phyloP scores from a whole-genome alignment of 2,329 filamentous ascomycete species.

The Metarhizium sp. region DNA sequence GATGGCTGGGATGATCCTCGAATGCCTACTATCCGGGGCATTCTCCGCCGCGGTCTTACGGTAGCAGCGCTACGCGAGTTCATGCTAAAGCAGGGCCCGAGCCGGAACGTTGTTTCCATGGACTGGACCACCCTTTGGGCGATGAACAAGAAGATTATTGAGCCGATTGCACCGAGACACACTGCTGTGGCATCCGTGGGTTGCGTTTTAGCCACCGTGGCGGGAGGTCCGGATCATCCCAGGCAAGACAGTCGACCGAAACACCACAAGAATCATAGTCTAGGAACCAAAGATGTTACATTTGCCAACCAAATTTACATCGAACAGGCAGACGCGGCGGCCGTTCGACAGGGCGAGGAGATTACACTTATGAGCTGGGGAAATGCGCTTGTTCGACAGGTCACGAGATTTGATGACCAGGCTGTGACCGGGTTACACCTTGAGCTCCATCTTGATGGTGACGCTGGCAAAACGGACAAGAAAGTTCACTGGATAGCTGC shows the following conservation, averaged over 20 bases:
- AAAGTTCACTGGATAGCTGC: conserved; percentile 4
- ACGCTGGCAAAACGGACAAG: neutral
- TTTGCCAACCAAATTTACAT: neutral
- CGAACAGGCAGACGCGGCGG: neutral
- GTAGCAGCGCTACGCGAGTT: conserved; percentile 66
- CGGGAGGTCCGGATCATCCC: neutral
- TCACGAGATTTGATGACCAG: neutral
- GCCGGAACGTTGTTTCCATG: conserved; percentile 65
- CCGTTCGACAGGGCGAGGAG: neutral
- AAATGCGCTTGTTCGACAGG: neutral
- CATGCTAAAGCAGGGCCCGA: conserved; percentile 68
- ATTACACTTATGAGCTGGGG: neutral
- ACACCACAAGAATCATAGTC: neutral
- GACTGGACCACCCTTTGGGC: conserved; percentile 63
- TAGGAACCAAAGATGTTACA: neutral
- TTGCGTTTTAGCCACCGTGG: conserved; percentile 33
- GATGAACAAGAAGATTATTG: conserved; percentile 65
- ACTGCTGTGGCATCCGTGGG: conserved; percentile 57
- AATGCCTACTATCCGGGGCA: conserved; percentile 68
- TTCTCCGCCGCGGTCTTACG: conserved; percentile 63
- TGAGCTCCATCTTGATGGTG: neutral
- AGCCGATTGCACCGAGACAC: conserved; percentile 60
- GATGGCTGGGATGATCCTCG: conserved; percentile 76
- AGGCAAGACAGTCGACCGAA: neutral
- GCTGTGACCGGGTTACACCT: neutral